These are phyloP conservation scores for Didymella glomerata DNA, from an alignment of 2,329 filamentous ascomycete genomes.

Conservation along the genomic window DNA sequence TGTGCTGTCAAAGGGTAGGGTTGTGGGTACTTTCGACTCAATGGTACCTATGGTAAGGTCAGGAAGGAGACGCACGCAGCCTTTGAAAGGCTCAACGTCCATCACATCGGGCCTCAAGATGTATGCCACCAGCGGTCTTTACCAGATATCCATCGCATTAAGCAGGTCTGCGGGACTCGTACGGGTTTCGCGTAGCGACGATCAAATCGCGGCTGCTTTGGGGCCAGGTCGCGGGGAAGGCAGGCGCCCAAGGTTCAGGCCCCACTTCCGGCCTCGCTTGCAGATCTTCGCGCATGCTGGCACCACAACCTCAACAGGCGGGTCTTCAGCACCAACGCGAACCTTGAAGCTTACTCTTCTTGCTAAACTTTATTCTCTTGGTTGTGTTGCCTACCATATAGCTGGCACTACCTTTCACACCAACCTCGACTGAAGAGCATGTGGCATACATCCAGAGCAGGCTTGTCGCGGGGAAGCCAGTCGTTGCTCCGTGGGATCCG, in stretches of 20 bases:
- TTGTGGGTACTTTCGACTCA: background rate
- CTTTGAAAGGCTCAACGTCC: background rate
- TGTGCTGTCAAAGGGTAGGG: background rate
- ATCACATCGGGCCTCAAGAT: too few relatives aligned
- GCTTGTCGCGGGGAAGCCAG: background rate
- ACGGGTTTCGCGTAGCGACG: background rate
- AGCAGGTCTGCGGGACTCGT: background rate
- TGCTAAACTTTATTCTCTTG: background rate
- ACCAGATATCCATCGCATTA: too few relatives aligned
- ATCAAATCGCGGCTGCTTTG: background rate
- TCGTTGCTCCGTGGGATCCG: background rate
- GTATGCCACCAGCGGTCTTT: too few relatives aligned
- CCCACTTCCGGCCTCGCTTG: background rate
- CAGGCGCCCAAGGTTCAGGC: background rate
- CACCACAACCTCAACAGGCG: background rate
- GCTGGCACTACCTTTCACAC: background rate
- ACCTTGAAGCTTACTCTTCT: background rate
- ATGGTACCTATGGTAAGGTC: too few relatives aligned
- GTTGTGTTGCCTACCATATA: background rate
- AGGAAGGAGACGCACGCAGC: background rate
- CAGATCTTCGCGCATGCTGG: conserved; percentile 1
- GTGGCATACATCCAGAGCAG: background rate
- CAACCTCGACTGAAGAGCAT: background rate
- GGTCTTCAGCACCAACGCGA: background rate
- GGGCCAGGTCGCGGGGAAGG: background rate